A percentile compares a stretch with the other conserved stretches of the same genome.
These are phyloP conservation scores for Nitzschia sp. DNA, from an alignment of 108 stramenopile species.

Conservation along the genomic window DNA sequence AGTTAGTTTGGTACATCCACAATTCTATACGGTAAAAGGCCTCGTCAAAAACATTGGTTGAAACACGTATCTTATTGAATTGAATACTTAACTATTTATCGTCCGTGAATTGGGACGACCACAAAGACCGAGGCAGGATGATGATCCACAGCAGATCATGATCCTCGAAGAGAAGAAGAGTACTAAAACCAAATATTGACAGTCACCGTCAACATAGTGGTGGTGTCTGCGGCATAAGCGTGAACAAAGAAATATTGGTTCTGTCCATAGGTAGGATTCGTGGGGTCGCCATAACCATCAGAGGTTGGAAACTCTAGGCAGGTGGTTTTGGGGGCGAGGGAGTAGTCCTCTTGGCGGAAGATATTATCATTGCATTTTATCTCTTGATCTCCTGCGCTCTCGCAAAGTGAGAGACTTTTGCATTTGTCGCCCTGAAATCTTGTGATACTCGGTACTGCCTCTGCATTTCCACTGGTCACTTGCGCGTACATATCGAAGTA, in stretches of 20 bases:
- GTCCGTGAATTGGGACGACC: neutral
- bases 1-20: neutral
- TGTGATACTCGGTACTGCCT: neutral
- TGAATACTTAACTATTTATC: neutral
- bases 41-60: neutral
- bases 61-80: neutral
- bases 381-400: neutral
- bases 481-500: neutral
- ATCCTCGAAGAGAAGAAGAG: neutral
- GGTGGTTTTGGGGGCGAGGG: neutral
- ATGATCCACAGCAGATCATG: constrained; percentile 1
- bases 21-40: neutral
- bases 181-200: neutral
- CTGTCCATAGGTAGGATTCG: neutral
- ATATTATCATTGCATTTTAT: neutral
- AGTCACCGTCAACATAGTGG: neutral
- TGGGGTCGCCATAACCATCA: neutral
- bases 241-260: neutral
- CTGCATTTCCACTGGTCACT: neutral
- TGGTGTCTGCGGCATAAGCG: neutral
- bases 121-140: neutral
- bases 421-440: neutral
- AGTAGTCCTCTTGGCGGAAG: no score
- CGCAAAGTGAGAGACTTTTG: neutral
- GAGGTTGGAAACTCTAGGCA: neutral